phyloP scores from a whole-genome alignment of 2,329 filamentous ascomycete genomes.

The Botryotinia convoluta region DNA sequence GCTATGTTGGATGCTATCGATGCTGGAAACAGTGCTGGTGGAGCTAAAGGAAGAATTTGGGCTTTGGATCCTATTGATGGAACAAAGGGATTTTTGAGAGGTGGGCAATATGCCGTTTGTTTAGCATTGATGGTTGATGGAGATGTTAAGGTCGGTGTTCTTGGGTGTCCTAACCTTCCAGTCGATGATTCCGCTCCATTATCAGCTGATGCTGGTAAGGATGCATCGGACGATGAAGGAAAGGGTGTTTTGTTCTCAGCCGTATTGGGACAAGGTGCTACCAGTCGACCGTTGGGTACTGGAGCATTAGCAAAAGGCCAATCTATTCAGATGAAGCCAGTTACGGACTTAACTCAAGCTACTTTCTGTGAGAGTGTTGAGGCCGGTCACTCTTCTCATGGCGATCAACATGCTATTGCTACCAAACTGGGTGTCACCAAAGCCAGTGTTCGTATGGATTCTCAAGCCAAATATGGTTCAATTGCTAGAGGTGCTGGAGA shows the following conservation, averaged over 20 bases:
- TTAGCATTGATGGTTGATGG: conserved; percentile 90
- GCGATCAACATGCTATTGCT: conserved; percentile 82
- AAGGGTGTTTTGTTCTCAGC: conserved; percentile 88
- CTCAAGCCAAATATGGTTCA: conserved; percentile 94
- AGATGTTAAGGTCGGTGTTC: conserved; percentile 87
- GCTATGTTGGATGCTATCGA: conserved; percentile 67
- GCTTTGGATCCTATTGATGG: conserved; percentile 96
- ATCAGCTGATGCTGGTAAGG: conserved; percentile 67
- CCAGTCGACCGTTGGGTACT: conserved; percentile 67
- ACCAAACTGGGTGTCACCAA: conserved; percentile 80
- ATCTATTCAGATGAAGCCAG: conserved; percentile 74
- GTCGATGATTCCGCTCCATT: conserved; percentile 74
- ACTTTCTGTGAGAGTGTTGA: conserved; percentile 98
- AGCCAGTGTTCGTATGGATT: conserved; percentile 93
- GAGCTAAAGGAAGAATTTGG: conserved; percentile 79
- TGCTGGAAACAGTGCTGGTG: conserved; percentile 67
- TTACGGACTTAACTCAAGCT: conserved; percentile 72
- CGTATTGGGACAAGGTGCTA: conserved; percentile 74
- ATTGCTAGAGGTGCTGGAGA: conserved; percentile 93
- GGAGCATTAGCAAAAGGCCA: conserved; percentile 55
- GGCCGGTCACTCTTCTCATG: conserved; percentile 85
- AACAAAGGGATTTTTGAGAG: conserved; percentile 93
- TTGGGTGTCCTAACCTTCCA: conserved; percentile 94
- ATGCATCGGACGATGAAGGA: conserved; percentile 70
- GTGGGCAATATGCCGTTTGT: conserved; percentile 96